Conservation (phyloP, 179 eudicot species). For the Patellifolia procumbens region DNA sequence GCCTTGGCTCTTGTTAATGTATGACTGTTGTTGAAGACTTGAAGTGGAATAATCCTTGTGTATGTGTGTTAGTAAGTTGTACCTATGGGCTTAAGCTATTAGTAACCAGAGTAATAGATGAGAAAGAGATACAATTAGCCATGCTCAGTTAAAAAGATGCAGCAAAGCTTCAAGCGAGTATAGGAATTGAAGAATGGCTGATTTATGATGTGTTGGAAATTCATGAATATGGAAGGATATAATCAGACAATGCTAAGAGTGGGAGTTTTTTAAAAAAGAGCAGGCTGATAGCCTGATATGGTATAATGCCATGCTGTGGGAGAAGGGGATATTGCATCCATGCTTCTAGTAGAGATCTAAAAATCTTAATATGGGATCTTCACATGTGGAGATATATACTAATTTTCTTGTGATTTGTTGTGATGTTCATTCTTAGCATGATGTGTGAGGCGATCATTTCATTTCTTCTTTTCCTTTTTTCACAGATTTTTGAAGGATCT, state of each 20-base stretch:
- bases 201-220: neutral
- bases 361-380: slow-evolving; percentile 3
- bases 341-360: slow-evolving; percentile 19
- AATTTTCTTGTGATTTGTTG: neutral
- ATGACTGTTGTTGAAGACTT: no score
- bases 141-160: slow-evolving; percentile 4
- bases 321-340: neutral
- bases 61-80: no score
- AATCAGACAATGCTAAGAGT: neutral
- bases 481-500: slow-evolving; percentile 89
- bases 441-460: slow-evolving; percentile 5
- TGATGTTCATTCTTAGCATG: neutral
- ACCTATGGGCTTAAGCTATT: no score
- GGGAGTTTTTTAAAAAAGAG: neutral
- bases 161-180: neutral
- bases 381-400: neutral
- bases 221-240: neutral
- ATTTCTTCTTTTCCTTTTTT: slow-evolving; percentile 22
- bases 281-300: no score
- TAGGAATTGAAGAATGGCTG: slow-evolving; percentile 12
- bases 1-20: no score
- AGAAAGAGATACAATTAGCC: no score
- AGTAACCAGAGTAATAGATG: neutral
- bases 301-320: neutral
- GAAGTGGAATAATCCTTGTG: no score